Evolutionary conservation across 2,329 filamentous ascomycete species (phyloP).

Genomic region (Aspergillus sp.): DNA sequence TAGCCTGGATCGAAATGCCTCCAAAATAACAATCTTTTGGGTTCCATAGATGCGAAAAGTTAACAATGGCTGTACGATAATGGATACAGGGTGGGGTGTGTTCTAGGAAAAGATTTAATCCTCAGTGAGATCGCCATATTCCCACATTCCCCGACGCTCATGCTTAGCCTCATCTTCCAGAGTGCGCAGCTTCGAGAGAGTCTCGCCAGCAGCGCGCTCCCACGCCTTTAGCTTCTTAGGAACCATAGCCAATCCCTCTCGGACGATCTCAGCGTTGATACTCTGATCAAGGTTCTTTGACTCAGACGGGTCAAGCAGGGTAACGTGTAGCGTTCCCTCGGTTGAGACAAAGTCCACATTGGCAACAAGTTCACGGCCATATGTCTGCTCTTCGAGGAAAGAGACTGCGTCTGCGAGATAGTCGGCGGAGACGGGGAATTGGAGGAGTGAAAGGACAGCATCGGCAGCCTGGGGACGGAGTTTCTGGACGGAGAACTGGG

Average conservation of each 20-base stretch:
- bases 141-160: slow-evolving; percentile 87
- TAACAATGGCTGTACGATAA: slow-evolving; percentile 16
- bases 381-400: slow-evolving; percentile 75
- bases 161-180: slow-evolving; percentile 79
- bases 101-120: slow-evolving; percentile 57
- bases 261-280: slow-evolving; percentile 85
- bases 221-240: slow-evolving; percentile 88
- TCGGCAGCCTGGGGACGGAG: slow-evolving; percentile 87
- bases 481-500: slow-evolving; percentile 78
- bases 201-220: slow-evolving; percentile 77
- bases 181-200: slow-evolving; percentile 72
- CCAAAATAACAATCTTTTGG: neutral
- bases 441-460: slow-evolving; percentile 83
- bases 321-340: slow-evolving; percentile 83
- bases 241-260: slow-evolving; percentile 86
- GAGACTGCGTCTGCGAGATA: slow-evolving; percentile 81
- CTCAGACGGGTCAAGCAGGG: slow-evolving; percentile 77
- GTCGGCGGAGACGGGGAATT: slow-evolving; percentile 80
- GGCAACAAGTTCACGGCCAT: slow-evolving; percentile 78
- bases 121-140: slow-evolving; percentile 96
- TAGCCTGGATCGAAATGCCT: neutral
- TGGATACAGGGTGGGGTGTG: neutral
- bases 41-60: neutral
- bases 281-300: slow-evolving; percentile 71
- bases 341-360: slow-evolving; percentile 86